Evolutionary conservation across 768 basidiomycete genomes (phyloP).

Genomic region (Termitomyces sp.): DNA sequence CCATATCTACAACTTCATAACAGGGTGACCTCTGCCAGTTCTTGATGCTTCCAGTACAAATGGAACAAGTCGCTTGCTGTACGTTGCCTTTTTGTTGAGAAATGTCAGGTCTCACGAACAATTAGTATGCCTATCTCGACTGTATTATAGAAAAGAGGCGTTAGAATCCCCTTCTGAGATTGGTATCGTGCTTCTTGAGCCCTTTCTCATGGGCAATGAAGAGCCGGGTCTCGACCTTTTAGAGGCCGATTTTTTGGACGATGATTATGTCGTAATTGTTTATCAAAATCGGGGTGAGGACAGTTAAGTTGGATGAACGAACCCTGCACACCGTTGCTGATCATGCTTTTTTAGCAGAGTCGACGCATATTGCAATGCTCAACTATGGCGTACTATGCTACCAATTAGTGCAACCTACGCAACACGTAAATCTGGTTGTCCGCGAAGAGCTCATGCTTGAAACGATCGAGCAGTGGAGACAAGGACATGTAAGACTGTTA

Average conservation of each 20-base stretch:
- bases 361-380: constrained; percentile 57
- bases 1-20: constrained; percentile 27
- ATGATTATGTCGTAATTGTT: constrained; percentile 60
- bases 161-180: constrained; percentile 34
- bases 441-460: constrained; percentile 65
- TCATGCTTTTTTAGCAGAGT: constrained; percentile 40
- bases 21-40: constrained; percentile 44
- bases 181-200: constrained; percentile 50
- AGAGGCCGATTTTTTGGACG: constrained; percentile 77
- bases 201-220: constrained; percentile 38
- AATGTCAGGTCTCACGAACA: constrained; percentile 11
- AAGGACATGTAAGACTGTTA: constrained; percentile 53
- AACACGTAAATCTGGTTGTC: constrained; percentile 46
- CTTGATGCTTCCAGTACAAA: constrained; percentile 42
- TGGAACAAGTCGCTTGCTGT: constrained; percentile 38
- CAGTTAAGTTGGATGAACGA: constrained; percentile 37
- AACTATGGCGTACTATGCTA: constrained; percentile 59
- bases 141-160: constrained; percentile 41
- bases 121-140: constrained; percentile 53
- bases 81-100: constrained; percentile 23
- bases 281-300: constrained; percentile 43
- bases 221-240: constrained; percentile 46
- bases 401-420: constrained; percentile 40
- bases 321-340: constrained; percentile 20
- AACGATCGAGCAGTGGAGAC: constrained; percentile 50